These are phyloP conservation scores for Gaeumannomyces tritici DNA, from an alignment of 2,329 filamentous ascomycete genomes.

Conservation along the genomic window DNA sequence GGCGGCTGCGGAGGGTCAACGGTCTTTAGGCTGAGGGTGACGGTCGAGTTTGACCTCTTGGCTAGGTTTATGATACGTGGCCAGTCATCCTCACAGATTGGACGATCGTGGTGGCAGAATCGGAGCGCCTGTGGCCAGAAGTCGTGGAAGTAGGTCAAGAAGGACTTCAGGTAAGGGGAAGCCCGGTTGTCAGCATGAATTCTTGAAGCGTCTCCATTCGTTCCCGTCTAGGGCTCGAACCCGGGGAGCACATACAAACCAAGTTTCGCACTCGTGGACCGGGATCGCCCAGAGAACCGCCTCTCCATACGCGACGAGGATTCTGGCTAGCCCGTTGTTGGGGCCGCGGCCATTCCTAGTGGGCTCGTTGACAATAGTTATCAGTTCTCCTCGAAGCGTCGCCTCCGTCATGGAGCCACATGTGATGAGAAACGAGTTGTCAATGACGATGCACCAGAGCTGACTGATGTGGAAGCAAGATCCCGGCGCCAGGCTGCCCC, in stretches of 20 bases:
- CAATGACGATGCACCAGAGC: conserved; percentile 35
- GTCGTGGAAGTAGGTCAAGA: conserved; percentile 29
- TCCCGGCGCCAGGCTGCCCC: conserved; percentile 20
- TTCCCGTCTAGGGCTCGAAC: neutral
- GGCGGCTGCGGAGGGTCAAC: neutral
- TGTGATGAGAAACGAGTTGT: conserved; percentile 30
- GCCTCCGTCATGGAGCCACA: conserved; percentile 26
- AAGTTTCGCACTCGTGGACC: conserved; percentile 28
- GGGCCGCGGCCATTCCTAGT: conserved; percentile 9
- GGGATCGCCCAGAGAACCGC: conserved; percentile 28
- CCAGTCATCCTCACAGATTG: conserved; percentile 14
- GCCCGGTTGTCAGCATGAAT: neutral
- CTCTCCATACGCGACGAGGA: conserved; percentile 24
- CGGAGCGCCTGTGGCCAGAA: conserved; percentile 29
- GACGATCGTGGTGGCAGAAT: conserved; percentile 18
- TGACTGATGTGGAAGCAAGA: conserved; percentile 38
- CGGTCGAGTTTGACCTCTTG: conserved; percentile 8
- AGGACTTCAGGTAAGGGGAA: conserved; percentile 16
- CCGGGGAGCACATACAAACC: conserved; percentile 29
- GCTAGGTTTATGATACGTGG: conserved; percentile 12
- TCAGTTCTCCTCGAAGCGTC: conserved; percentile 20
- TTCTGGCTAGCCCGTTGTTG: conserved; percentile 10
- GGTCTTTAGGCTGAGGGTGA: conserved; percentile 11
- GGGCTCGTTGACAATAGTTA: conserved; percentile 21
- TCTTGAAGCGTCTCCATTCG: neutral